Conservation (phyloP, 768 basidiomycete species). For the Amanita rubescens region DNA sequence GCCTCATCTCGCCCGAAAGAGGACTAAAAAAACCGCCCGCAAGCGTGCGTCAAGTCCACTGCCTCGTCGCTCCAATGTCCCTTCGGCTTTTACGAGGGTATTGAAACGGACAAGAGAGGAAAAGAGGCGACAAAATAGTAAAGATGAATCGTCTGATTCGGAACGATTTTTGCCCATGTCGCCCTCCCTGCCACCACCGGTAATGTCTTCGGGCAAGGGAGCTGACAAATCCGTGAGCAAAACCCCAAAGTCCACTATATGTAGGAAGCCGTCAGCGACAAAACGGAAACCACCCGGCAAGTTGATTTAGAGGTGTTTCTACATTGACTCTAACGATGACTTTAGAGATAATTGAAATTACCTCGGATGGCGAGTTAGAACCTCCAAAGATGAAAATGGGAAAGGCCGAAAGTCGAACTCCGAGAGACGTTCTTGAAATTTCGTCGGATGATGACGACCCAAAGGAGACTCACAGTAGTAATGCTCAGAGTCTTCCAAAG, state of each 20-base stretch:
- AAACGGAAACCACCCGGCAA: not conserved
- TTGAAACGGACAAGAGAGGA: slow-evolving; percentile 4
- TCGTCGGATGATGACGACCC: not conserved
- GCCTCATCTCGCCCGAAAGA: not conserved
- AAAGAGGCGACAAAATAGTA: slow-evolving; percentile 4
- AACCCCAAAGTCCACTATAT: no score
- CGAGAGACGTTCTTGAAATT: not conserved
- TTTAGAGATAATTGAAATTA: slow-evolving; percentile 2
- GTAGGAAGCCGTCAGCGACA: not conserved
- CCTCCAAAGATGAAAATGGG: not conserved
- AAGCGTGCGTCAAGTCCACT: not conserved
- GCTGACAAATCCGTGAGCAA: not conserved
- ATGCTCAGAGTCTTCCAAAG: not conserved
- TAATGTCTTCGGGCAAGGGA: not conserved
- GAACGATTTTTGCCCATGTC: not conserved
- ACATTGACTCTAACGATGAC: not conserved
- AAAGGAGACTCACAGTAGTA: not conserved
- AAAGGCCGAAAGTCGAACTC: not conserved
- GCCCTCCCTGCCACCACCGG: not conserved
- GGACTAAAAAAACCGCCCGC: not conserved
- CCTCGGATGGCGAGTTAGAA: not conserved
- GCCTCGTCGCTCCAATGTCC: not conserved
- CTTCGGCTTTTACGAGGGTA: not conserved
- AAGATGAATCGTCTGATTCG: not conserved
- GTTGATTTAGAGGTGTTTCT: not conserved